A percentile compares a stretch with the other conserved stretches of the same genome.
Conservation (phyloP, 139 green algal species). For the Volvox africanus region DNA sequence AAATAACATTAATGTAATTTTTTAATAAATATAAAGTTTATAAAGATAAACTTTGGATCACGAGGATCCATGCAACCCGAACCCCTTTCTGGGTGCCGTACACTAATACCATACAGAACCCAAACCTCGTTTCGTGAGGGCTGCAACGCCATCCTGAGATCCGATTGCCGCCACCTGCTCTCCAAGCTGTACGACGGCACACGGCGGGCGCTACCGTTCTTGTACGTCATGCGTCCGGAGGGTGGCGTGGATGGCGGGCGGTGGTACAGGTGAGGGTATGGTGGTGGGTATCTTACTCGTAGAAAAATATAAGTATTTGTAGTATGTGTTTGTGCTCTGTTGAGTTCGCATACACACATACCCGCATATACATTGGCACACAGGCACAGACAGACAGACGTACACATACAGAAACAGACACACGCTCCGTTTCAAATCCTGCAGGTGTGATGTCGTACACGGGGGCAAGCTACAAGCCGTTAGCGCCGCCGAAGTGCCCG, state of each 20-base stretch:
- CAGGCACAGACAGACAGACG: too few relatives aligned
- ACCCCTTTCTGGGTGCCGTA: too few relatives aligned
- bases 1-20: too few relatives aligned
- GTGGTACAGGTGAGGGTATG: conserved; percentile 32
- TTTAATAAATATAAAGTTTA: too few relatives aligned
- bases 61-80: too few relatives aligned
- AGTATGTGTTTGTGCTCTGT: too few relatives aligned
- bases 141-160: conserved; percentile 91
- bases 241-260: background rate
- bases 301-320: too few relatives aligned
- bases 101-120: conserved; percentile 11
- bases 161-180: conserved; percentile 79
- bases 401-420: too few relatives aligned
- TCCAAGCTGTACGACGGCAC: conserved; percentile 51
- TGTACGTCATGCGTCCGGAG: conserved; percentile 4
- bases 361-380: too few relatives aligned
- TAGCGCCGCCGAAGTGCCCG: background rate
- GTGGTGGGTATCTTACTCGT: background rate
- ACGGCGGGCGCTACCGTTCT: background rate
- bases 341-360: too few relatives aligned
- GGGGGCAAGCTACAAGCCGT: background rate
- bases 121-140: conserved; percentile 86
- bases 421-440: too few relatives aligned
- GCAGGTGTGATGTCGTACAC: conserved; percentile 37
- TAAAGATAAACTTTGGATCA: too few relatives aligned